Evolutionary conservation across 169 alveolate species (phyloP), one percentile per base, ranked within the genome.

Genomic region (Perkinsus chesapeaki): DNA sequence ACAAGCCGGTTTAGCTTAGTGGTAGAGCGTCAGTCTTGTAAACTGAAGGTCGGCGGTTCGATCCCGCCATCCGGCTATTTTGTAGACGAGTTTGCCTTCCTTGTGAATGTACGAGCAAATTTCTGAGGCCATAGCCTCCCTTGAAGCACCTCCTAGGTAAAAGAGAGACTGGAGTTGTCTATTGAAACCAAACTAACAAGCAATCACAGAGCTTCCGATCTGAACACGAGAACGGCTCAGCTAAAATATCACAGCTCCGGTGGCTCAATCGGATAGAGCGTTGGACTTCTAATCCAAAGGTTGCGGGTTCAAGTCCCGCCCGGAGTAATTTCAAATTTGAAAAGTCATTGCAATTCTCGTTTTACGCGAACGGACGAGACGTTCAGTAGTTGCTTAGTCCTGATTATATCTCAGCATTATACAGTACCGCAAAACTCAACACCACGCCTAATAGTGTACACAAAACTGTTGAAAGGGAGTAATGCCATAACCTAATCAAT

Each of bases 231-330:
- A 7, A 12, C 31, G 82, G 36, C 82, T 5, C 60, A 12, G 36
- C 31, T 1, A 27, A 23, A 12, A 16, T 20, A 12, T 12, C 31
- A 60, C 23, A 60, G 82, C 82, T 60, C 82, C 82, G 82, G 82
- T 60, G 82, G 82, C 82, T 60, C 82, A 60, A 60, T 60, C 31
- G 82, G 82, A 60, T 60, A 60, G 82, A 60, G 82, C 82, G 82
- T 60, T 60, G 82, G 82, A 60, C 82, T 60, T 60, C 82, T 60
- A 60, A 60, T 60, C 82, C 82, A 60, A 60, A 60, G 82, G 82
- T 60, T 60, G 82, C 82, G 82, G 82, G 82, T 60, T 60, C 82
- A 60, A 60, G 82, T 60, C 82, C 82, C 82, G 82, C 82, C 82
- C 82, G 82, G 82, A 60, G 82, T 60, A 60, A 23, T 60, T 43